Conservation (phyloP, 2,329 filamentous ascomycete species). For the Neonectria neomacrospora region DNA sequence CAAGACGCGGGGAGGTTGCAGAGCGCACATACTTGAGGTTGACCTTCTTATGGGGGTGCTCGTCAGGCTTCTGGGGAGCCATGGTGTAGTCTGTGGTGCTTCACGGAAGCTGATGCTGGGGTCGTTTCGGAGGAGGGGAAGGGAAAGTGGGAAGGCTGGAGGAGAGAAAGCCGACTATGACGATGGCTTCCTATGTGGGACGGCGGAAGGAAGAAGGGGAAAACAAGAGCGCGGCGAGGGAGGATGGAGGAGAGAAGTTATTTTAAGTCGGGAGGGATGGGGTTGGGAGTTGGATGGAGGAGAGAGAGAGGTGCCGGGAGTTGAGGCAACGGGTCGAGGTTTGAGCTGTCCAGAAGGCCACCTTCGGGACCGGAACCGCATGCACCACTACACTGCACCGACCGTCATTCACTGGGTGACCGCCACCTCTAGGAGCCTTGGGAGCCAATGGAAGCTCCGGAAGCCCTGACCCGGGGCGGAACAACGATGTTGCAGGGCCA, state of each 20-base stretch:
- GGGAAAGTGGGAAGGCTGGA: slow-evolving; percentile 30
- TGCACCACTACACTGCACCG: slow-evolving; percentile 29
- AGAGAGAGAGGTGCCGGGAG: slow-evolving; percentile 20
- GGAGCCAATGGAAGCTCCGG: slow-evolving; percentile 51
- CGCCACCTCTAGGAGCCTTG: slow-evolving; percentile 34
- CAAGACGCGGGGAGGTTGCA: background rate
- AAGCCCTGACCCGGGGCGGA: slow-evolving; percentile 48
- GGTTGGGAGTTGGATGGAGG: slow-evolving; percentile 24
- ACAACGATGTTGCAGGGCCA: slow-evolving; percentile 48
- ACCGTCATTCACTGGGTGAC: slow-evolving; percentile 44
- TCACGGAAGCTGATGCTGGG: slow-evolving; percentile 43
- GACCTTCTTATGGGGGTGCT: slow-evolving; percentile 76
- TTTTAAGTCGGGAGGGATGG: slow-evolving; percentile 24
- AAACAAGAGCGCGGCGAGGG: slow-evolving; percentile 13
- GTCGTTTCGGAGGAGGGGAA: slow-evolving; percentile 38
- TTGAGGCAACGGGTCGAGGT: slow-evolving; percentile 40
- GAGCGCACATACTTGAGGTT: slow-evolving; percentile 75
- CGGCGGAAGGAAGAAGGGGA: slow-evolving; percentile 19
- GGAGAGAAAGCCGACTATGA: slow-evolving; percentile 37
- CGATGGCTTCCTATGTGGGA: slow-evolving; percentile 26
- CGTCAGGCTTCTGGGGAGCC: slow-evolving; percentile 71
- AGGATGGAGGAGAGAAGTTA: slow-evolving; percentile 20
- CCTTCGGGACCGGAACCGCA: slow-evolving; percentile 41
- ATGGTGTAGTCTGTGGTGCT: slow-evolving; percentile 63
- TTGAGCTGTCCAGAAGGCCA: slow-evolving; percentile 45